These are phyloP conservation scores for Neurospora sp. DNA, from an alignment of 495 filamentous ascomycete species.

Conservation along the genomic window DNA sequence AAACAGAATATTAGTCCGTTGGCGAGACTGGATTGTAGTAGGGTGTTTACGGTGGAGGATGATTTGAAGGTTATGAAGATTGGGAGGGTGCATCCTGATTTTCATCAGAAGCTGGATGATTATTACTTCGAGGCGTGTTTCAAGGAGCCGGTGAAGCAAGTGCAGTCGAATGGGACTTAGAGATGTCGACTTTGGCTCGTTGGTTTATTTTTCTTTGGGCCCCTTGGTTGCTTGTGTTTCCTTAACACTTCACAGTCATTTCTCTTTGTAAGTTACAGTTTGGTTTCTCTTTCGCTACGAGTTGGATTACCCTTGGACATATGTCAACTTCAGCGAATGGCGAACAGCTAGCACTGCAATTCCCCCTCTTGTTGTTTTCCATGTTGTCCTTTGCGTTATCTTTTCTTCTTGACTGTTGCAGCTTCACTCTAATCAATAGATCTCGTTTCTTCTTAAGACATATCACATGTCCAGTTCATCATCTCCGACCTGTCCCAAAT, in stretches of 20 bases:
- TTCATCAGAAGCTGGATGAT: slow-evolving; percentile 12
- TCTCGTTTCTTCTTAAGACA: neutral
- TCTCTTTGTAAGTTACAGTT: neutral
- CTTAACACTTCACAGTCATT: neutral
- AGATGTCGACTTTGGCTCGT: neutral
- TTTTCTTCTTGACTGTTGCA: neutral
- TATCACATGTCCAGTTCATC: neutral
- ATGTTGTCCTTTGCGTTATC: neutral
- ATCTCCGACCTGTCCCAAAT: neutral
- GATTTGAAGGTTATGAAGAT: slow-evolving; percentile 20
- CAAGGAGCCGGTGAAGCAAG: neutral
- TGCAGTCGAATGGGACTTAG: neutral
- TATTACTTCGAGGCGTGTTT: slow-evolving; percentile 14
- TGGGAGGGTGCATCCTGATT: slow-evolving; percentile 19
- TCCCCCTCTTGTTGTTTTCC: neutral
- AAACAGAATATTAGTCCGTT: slow-evolving; percentile 20
- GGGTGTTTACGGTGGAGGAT: slow-evolving; percentile 26
- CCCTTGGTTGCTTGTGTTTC: neutral
- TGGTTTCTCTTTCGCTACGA: neutral
- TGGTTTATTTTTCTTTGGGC: neutral
- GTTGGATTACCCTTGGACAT: neutral
- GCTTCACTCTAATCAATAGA: neutral
- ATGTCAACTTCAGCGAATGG: neutral
- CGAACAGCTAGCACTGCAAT: neutral
- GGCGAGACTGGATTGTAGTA: slow-evolving; percentile 21